Base-by-base conservation (phyloP, 495 filamentous ascomycete genomes). In the Geopyxis carbonaria region DNA sequence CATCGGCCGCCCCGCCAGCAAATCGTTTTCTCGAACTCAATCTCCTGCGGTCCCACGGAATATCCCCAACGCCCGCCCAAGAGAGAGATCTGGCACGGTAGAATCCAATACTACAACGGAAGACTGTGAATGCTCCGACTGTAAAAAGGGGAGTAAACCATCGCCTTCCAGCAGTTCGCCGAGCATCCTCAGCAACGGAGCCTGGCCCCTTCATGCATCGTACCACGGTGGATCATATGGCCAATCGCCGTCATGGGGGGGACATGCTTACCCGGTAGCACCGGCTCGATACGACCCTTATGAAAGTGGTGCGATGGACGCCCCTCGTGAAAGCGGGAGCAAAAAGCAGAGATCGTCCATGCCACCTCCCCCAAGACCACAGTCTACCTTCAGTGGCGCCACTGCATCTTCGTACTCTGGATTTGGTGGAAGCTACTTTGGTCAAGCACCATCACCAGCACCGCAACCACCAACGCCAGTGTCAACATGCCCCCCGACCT, bases 121-220 rank as follows among this genome's bases (percentile, higher is more conserved):
- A n/a, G 50, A 53, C 25, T 53, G 50, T 29, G 50, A 53, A 45
- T 53, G 50, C 13, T 35, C 48, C 10, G 50, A 53, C 23, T 53
- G 50, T 32, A 49, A 49, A n/a, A 53, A 47, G 32, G 18, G 19
- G 14, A 15, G 24, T 25, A 31, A 44, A n/a, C 47, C 48, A 14
- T 48, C 47, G 28, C 45, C 48, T 13, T 44, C 34, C 31, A 35
- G 45, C 8, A 40, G 27, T 30, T 53, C 50, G 22, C 44, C 50
- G 8, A 41, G 48, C 25, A 45, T 40, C 29, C 46, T 30, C 18
- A 42, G 29, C 31, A 31, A 43, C 22, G 43, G 21, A 14, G 31
- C 14, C n/a, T 33, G 7, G 13, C 14, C 20, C 20, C 11, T 18
- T 34, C 31, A 2, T 34, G 20, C 31, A n/a, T 15, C 10, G 22